Conservation (phyloP, 1,284 basidiomycete species). For the Fomitopsis betulina region DNA sequence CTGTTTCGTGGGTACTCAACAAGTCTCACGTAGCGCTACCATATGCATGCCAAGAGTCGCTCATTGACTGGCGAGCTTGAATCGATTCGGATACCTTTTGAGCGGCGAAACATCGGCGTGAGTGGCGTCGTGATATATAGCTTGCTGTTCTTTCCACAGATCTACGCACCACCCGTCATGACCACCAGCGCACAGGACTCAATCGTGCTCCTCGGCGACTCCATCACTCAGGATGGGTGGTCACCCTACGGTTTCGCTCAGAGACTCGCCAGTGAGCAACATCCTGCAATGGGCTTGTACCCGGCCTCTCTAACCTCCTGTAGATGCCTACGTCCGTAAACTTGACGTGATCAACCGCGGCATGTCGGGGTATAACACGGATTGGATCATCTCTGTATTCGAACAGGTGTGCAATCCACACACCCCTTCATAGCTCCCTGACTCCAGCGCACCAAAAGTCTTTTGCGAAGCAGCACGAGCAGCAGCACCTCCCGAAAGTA, state of each 20-base stretch:
- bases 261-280: constrained; percentile 53
- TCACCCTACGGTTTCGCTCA: constrained; percentile 56
- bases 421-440: background rate
- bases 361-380: constrained; percentile 76
- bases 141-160: background rate
- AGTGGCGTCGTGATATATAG: too few species aligned
- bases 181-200: constrained; percentile 53
- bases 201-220: constrained; percentile 75
- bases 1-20: too few species aligned
- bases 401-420: constrained; percentile 49
- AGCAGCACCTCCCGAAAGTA: constrained; percentile 51
- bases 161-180: constrained; percentile 34
- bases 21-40: too few species aligned
- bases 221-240: constrained; percentile 66
- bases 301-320: background rate
- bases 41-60: too few species aligned
- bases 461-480: constrained; percentile 50
- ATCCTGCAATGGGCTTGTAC: background rate
- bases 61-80: too few species aligned
- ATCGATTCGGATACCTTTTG: too few species aligned
- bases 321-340: constrained; percentile 74
- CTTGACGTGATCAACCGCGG: constrained; percentile 84
- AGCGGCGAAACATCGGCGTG: too few species aligned
- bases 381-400: constrained; percentile 78
- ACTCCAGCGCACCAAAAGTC: constrained; percentile 31